Base-by-base conservation (phyloP, 1,139 yeast species). In the Eremothecium cymbalariae region DNA sequence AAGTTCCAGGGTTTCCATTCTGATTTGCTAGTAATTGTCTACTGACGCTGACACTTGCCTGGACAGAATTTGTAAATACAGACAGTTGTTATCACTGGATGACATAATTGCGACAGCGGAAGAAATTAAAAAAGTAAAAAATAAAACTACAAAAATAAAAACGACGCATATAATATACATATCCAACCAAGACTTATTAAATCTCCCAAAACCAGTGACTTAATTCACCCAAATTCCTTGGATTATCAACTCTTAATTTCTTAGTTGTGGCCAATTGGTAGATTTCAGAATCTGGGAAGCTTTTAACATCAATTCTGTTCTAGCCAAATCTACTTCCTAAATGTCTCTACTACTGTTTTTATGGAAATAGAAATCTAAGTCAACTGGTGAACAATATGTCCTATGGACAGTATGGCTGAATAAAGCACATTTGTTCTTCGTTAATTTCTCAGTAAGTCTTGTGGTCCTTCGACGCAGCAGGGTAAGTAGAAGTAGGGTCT, bases 331-430 rank as follows among this genome's bases (percentile, higher is more conserved):
- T 51, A 85, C 63, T 49, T 88, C 97, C n/a, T 68, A 62, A 50
- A 82, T 81, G 58, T 86, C 88, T 1, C 95, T 81, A 13, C 88
- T 74, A 56, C 88, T 88, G 40, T 81, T 76, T 62, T 88, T 88
- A 63, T 88, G 97, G 36, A 85, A 51, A 52, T 84, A 84, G 65
- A 82, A 70, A 58, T 88, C 97, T 49, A 84, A 73, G 55, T 88
- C 96, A 50, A 82, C 62, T 6, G 83, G 75, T 1, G 90, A 77
- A 21, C 82, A 84, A 43, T 75, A 76, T 0, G 85, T 70, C 11
- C 57, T 45, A 48, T 70, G 66, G 5, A 59, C 52, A 1, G 67
- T 57, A 38, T 70, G 65, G 21, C 65, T 62, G 57, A 77, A 77
- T 28, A 44, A 51, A 11, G 51, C 57, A 26, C 38, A 38, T 21